A percentile compares a stretch with the other conserved stretches of the same genome.
Conservation (phyloP, 805 yeast species). For the Myxozyma mucilagina region DNA sequence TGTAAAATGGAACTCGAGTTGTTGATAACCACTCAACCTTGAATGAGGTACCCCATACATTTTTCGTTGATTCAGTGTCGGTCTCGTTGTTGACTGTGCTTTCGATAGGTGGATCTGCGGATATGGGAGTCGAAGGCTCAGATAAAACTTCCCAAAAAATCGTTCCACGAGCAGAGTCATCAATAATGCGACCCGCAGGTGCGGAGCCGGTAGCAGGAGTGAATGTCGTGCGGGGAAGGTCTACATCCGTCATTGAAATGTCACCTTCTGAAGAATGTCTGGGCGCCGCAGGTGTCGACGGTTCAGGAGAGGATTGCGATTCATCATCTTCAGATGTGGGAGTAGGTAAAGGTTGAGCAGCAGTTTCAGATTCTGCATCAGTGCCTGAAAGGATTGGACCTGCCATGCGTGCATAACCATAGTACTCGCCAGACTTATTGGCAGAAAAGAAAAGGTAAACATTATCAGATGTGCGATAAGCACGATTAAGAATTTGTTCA, state of each 20-base stretch:
- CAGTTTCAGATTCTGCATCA: neutral
- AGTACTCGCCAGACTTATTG: constrained; percentile 45
- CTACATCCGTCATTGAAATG: constrained; percentile 5
- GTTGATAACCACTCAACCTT: constrained; percentile 43
- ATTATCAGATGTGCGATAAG: constrained; percentile 39
- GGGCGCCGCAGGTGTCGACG: constrained; percentile 2
- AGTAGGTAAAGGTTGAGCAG: neutral
- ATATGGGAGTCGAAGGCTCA: neutral
- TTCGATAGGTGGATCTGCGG: neutral
- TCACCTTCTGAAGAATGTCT: constrained; percentile 3
- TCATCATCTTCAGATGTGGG: neutral
- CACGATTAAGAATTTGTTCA: constrained; percentile 42
- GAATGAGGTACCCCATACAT: constrained; percentile 44
- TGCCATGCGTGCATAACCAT: constrained; percentile 45
- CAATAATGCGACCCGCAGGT: constrained; percentile 41
- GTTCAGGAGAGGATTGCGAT: neutral
- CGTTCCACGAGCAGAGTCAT: constrained; percentile 42
- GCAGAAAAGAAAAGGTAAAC: constrained; percentile 46
- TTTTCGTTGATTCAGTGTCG: neutral
- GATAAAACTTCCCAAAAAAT: constrained; percentile 43
- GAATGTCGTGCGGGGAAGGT: constrained; percentile 22
- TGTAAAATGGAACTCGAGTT: constrained; percentile 38
- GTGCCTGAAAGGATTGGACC: constrained; percentile 32
- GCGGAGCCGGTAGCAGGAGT: constrained; percentile 33
- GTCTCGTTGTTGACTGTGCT: neutral